A percentile compares a stretch with the other conserved stretches of the same genome.
Conservation (phyloP, 441 rosid species). For the Populus hybrid region DNA sequence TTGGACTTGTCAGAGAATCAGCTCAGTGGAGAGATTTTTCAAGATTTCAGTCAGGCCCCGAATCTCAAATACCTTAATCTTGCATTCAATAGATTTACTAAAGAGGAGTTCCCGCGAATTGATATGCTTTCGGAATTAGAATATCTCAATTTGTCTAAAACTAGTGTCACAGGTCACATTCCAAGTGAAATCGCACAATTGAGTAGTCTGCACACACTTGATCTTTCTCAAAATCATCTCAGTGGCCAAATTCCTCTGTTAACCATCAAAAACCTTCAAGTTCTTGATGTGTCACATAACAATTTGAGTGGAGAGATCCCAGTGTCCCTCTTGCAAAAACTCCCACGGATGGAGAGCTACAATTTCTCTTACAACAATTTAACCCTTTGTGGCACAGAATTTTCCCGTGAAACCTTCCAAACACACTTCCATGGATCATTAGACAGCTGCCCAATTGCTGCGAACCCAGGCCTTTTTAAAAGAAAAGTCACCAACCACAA, state of each 20-base stretch:
- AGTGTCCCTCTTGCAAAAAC: constrained; percentile 43
- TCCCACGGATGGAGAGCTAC: constrained; percentile 60
- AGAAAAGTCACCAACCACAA: constrained; percentile 40
- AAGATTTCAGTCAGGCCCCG: constrained; percentile 41
- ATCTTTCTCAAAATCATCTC: constrained; percentile 76
- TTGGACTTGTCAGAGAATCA: constrained; percentile 89
- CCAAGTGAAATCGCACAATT: constrained; percentile 52
- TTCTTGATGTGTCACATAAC: constrained; percentile 72
- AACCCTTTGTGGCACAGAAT: constrained; percentile 59
- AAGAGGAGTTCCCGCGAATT: constrained; percentile 55
- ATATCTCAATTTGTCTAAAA: constrained; percentile 73
- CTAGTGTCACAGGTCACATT: constrained; percentile 61
- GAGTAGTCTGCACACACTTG: constrained; percentile 53
- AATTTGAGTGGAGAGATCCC: constrained; percentile 84
- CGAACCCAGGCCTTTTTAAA: constrained; percentile 58
- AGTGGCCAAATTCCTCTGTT: constrained; percentile 55
- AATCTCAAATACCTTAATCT: constrained; percentile 71
- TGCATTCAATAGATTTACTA: constrained; percentile 67
- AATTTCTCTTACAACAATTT: constrained; percentile 92
- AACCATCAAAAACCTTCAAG: constrained; percentile 42
- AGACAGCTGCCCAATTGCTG: constrained; percentile 87
- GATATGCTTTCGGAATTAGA: constrained; percentile 48
- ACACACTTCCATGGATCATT: constrained; percentile 59
- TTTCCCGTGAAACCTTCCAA: constrained; percentile 44
- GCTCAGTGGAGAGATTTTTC: constrained; percentile 66